Evolutionary conservation across 2,329 filamentous ascomycete species (phyloP).

Genomic region (Trichoderma lentiforme): DNA sequence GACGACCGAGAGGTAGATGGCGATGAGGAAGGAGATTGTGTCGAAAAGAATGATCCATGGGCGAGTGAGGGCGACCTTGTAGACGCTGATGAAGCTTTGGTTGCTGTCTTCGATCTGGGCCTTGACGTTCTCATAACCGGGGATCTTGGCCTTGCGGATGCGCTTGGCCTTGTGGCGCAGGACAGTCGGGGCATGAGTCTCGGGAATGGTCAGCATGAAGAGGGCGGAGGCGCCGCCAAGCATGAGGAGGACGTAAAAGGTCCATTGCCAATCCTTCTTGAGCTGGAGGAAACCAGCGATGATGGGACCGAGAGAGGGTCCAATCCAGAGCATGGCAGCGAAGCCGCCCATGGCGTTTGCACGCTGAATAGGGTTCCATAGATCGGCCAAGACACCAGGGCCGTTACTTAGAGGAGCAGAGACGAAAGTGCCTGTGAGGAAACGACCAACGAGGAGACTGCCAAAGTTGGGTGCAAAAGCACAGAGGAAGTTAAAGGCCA

Average conservation of each 20-base stretch:
- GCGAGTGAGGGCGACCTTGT: conserved; percentile 50
- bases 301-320: conserved; percentile 52
- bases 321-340: conserved; percentile 51
- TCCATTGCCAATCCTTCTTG: conserved; percentile 53
- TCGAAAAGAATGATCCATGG: conserved; percentile 55
- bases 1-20: conserved; percentile 51
- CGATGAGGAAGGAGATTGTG: conserved; percentile 49
- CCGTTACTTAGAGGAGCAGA: conserved; percentile 47
- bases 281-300: conserved; percentile 55
- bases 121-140: conserved; percentile 50
- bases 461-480: conserved; percentile 54
- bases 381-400: conserved; percentile 51
- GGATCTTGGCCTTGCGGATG: conserved; percentile 46
- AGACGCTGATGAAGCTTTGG: conserved; percentile 42
- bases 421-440: conserved; percentile 54
- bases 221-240: conserved; percentile 38
- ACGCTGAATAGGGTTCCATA: conserved; percentile 51
- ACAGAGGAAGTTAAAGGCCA: conserved; percentile 51
- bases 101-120: conserved; percentile 46
- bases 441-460: conserved; percentile 50
- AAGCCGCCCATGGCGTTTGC: conserved; percentile 55
- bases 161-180: conserved; percentile 52
- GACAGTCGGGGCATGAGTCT: conserved; percentile 51
- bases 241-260: conserved; percentile 47
- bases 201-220: conserved; percentile 56